A percentile compares a stretch with the other conserved stretches of the same genome.
These are phyloP conservation scores for Deuterostichococcus epilithicus DNA, from an alignment of 139 green algal genomes.

Conservation along the genomic window DNA sequence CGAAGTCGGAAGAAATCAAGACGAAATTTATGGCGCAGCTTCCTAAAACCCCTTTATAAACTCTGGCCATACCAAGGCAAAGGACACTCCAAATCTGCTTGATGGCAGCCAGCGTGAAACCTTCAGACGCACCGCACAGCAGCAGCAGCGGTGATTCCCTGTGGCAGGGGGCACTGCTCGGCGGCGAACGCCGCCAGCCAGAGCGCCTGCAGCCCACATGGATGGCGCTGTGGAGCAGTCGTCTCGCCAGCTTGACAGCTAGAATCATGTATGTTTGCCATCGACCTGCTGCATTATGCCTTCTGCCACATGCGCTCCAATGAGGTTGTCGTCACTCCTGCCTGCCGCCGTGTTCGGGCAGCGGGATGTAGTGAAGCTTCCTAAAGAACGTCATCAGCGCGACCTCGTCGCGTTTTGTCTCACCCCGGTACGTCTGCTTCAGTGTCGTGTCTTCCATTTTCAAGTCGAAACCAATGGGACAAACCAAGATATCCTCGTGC, in stretches of 20 bases:
- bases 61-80: too few species aligned
- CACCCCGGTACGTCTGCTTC: too few species aligned
- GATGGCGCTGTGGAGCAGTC: too few species aligned
- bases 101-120: neutral
- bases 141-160: neutral
- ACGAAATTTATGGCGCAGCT: neutral
- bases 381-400: neutral
- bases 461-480: too few species aligned
- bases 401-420: neutral
- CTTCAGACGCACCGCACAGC: neutral
- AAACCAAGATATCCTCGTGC: too few species aligned
- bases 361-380: neutral
- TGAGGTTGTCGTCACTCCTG: too few species aligned
- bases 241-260: too few species aligned
- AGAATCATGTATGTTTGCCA: too few species aligned
- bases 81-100: neutral
- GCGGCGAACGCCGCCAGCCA: neutral
- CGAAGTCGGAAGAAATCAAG: too few species aligned
- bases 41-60: neutral
- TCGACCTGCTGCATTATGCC: too few species aligned
- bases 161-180: neutral
- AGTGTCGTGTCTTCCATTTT: too few species aligned
- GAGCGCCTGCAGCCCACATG: neutral
- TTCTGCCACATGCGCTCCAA: too few species aligned
- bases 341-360: neutral